phyloP scores from a whole-genome alignment of 345 rosid genomes.

The Geranium brycei region DNA sequence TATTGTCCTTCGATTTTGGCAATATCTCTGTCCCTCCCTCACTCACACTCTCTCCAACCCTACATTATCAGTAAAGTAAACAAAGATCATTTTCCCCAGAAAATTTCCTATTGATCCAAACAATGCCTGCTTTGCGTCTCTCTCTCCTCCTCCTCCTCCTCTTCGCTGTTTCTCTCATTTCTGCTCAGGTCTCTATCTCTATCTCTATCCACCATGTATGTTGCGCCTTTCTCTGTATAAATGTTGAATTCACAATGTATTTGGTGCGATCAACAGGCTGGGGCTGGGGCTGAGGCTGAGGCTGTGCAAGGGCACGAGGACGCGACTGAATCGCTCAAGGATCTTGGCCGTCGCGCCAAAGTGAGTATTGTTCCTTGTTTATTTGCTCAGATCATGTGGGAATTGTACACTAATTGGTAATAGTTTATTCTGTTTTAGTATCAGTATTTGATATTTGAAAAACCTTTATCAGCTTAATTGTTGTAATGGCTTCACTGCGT shows the following conservation, averaged over 20 bases:
- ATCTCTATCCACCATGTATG: neutral
- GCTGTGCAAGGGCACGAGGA: constrained; percentile 34
- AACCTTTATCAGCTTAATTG: neutral
- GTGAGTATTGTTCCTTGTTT: constrained; percentile 18
- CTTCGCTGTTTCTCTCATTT: constrained; percentile 13
- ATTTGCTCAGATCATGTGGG: neutral
- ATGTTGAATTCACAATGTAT: neutral
- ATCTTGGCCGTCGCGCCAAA: constrained; percentile 94
- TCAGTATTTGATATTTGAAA: neutral
- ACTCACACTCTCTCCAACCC: too few species aligned
- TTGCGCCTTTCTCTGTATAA: neutral
- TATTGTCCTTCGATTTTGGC: too few species aligned
- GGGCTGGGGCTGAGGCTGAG: constrained; percentile 21
- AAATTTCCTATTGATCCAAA: neutral
- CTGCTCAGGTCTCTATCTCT: constrained; percentile 28
- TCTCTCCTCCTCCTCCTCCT: constrained; percentile 17
- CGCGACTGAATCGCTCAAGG: constrained; percentile 23
- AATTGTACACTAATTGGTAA: neutral
- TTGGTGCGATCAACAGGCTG: constrained; percentile 26
- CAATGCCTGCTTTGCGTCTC: constrained; percentile 1
- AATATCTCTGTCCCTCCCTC: too few species aligned
- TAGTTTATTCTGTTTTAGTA: neutral
- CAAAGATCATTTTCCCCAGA: too few species aligned
- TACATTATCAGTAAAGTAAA: too few species aligned
- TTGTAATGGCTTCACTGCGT: neutral